phyloP scores from a whole-genome alignment of 2,329 filamentous ascomycete species.

The Cladobotryum mycophilum region DNA sequence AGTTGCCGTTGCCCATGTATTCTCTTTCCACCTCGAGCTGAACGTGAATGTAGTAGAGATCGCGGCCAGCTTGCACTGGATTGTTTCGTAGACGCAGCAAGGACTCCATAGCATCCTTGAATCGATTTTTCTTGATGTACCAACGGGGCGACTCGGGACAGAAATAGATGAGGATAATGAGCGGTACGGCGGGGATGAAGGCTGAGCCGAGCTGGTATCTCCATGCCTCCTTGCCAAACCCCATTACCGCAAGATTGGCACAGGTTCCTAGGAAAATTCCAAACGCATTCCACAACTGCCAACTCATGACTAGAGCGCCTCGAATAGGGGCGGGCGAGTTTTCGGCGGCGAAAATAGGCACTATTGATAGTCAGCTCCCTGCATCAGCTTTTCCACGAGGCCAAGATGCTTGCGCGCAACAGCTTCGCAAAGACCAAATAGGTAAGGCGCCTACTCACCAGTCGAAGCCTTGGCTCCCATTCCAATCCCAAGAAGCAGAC shows the following conservation, averaged over 20 bases:
- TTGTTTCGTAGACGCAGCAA: slow-evolving; percentile 47
- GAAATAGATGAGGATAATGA: slow-evolving; percentile 53
- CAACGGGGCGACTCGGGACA: slow-evolving; percentile 62
- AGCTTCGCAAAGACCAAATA: background rate
- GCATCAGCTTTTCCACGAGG: background rate
- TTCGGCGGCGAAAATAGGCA: slow-evolving; percentile 72
- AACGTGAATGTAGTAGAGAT: slow-evolving; percentile 59
- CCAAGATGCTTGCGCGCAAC: background rate
- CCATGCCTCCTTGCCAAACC: slow-evolving; percentile 42
- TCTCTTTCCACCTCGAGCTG: slow-evolving; percentile 56
- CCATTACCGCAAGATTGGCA: slow-evolving; percentile 46
- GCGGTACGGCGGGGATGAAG: slow-evolving; percentile 53
- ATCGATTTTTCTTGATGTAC: slow-evolving; percentile 60
- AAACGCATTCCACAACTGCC: slow-evolving; percentile 64
- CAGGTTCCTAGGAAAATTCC: slow-evolving; percentile 57
- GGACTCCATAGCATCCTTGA: slow-evolving; percentile 53
- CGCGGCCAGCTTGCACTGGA: slow-evolving; percentile 52
- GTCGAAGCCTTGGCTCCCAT: slow-evolving; percentile 69
- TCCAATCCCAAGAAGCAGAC: slow-evolving; percentile 69
- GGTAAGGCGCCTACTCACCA: slow-evolving; percentile 23
- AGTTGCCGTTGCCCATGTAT: slow-evolving; percentile 46
- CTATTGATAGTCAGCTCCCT: slow-evolving; percentile 24
- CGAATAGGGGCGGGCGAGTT: slow-evolving; percentile 63
- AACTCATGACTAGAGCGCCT: slow-evolving; percentile 75
- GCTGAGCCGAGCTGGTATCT: slow-evolving; percentile 59